Base-by-base conservation (phyloP, 139 green algal genomes). In the Picochlorum costavermella region DNA sequence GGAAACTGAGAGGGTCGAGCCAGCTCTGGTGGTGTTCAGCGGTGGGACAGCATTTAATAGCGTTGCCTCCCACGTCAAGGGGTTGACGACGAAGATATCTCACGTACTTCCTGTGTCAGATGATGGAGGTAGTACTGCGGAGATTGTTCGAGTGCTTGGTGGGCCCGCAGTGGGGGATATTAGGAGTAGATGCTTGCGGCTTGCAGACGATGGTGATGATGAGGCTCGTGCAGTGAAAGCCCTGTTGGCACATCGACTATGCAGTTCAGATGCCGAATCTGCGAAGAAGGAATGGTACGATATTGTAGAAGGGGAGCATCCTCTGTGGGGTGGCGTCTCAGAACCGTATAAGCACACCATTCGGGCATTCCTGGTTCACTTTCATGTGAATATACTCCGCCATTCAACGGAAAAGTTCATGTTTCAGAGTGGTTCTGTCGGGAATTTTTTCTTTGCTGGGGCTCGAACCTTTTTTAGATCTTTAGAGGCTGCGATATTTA, bases 341-440 rank as follows among this genome's bases (percentile, higher is more conserved):
- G 87, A 98, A 48, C 85, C 94, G 8, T 99, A 99, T 87, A 95
- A 95, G 81, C 87, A 98, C 76, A 96, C 90, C 60, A 99, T 99
- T 78, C 77, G 93, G 0, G 86, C 85, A 23, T 98, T 98, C 77
- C 79, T 99, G 10, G 83, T 98, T 12, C 83, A 96, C 75, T 99
- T 99, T 78, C 91, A 99, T 63, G 77, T 77, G 25, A 73, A 90
- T 48, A 89, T 97, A 50, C 64, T 96, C 46, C 68, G 75, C 10
- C 83, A 95, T 65, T 80, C 84, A 16, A 74, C 79, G 10, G 79
- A 87, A 61, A 63, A 80, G 12, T 99, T 99, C 72, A 83, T 84
- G 81, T 99, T 96, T 74, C 56, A 55, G 2, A 94, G 95, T 71
- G 94, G 94, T 57, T 91, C 75, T 44, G 83, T 99, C 14, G 29